Conservation (phyloP, 176 grass and related monocot genomes). For the Carex parvula region DNA sequence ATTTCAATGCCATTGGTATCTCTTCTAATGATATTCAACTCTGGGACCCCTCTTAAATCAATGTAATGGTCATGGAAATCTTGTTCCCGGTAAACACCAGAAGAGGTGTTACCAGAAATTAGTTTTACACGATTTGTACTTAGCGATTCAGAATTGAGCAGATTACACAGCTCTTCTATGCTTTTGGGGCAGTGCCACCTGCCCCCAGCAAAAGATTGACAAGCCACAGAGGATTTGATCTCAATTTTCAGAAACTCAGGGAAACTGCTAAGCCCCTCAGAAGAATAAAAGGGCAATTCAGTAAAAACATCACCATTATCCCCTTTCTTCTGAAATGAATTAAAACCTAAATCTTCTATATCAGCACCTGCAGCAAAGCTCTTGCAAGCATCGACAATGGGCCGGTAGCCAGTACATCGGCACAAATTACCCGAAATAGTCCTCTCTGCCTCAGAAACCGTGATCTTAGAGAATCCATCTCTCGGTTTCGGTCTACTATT, state of each 20-base stretch:
- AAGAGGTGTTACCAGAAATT: slow-evolving; percentile 63
- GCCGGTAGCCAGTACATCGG: slow-evolving; percentile 69
- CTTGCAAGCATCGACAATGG: slow-evolving; percentile 79
- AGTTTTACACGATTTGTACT: slow-evolving; percentile 45
- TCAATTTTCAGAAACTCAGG: slow-evolving; percentile 77
- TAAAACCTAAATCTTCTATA: slow-evolving; percentile 82
- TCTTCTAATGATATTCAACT: slow-evolving; percentile 44
- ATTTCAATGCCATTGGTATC: slow-evolving; percentile 52
- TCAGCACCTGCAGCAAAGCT: slow-evolving; percentile 73
- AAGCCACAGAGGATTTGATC: slow-evolving; percentile 38
- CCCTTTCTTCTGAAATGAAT: slow-evolving; percentile 72
- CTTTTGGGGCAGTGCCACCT: slow-evolving; percentile 55
- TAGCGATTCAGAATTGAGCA: slow-evolving; percentile 43
- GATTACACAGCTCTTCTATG: slow-evolving; percentile 40
- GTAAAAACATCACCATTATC: slow-evolving; percentile 7
- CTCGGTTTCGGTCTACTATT: slow-evolving; percentile 11
- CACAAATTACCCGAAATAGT: slow-evolving; percentile 74
- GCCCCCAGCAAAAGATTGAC: neutral
- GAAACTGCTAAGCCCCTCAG: slow-evolving; percentile 42
- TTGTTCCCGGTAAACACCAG: slow-evolving; percentile 75
- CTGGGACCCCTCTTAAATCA: slow-evolving; percentile 54
- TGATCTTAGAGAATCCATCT: slow-evolving; percentile 62
- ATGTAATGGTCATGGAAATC: slow-evolving; percentile 53
- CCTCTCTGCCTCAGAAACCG: slow-evolving; percentile 50
- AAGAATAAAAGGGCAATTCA: slow-evolving; percentile 41